Conservation (phyloP, 768 basidiomycete genomes). For the Lactifluus subvellereus region DNA sequence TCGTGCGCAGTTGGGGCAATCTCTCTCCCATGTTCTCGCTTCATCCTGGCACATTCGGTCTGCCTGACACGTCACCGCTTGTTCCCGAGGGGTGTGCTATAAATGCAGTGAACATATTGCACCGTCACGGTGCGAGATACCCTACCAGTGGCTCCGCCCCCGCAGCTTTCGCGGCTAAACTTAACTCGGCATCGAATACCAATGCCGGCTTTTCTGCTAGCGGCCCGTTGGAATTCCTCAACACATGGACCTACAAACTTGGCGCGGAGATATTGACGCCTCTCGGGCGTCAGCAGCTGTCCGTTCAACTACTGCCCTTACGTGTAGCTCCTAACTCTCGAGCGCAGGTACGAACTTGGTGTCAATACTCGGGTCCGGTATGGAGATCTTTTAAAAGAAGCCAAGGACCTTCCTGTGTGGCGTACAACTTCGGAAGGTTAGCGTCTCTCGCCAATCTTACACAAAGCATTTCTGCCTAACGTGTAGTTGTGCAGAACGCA, state of each 20-base stretch:
- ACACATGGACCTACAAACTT: constrained; percentile 43
- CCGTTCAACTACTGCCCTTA: not conserved
- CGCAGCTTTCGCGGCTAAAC: constrained; percentile 27
- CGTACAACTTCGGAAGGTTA: constrained; percentile 41
- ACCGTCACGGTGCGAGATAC: constrained; percentile 42
- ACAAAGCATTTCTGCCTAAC: not conserved
- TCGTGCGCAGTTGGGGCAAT: constrained; percentile 43
- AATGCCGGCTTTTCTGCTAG: constrained; percentile 31
- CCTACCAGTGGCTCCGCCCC: constrained; percentile 33
- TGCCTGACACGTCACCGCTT: constrained; percentile 40
- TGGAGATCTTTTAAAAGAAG: constrained; percentile 41
- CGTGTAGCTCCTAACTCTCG: not conserved
- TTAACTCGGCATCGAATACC: constrained; percentile 24
- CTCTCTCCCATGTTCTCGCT: constrained; percentile 49
- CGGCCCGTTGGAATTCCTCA: constrained; percentile 39
- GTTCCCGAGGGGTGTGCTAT: constrained; percentile 45
- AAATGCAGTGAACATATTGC: constrained; percentile 39
- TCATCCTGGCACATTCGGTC: constrained; percentile 39
- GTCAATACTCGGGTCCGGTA: constrained; percentile 43
- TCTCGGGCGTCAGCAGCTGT: constrained; percentile 41
- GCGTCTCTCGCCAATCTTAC: not conserved
- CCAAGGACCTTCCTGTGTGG: constrained; percentile 44
- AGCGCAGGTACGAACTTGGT: constrained; percentile 37
- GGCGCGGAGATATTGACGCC: constrained; percentile 44
- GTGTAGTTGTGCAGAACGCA: constrained; percentile 26